A percentile compares a stretch with the other conserved stretches of the same genome.
Conservation (phyloP, 1,139 yeast genomes). For the Pichia sp. region DNA sequence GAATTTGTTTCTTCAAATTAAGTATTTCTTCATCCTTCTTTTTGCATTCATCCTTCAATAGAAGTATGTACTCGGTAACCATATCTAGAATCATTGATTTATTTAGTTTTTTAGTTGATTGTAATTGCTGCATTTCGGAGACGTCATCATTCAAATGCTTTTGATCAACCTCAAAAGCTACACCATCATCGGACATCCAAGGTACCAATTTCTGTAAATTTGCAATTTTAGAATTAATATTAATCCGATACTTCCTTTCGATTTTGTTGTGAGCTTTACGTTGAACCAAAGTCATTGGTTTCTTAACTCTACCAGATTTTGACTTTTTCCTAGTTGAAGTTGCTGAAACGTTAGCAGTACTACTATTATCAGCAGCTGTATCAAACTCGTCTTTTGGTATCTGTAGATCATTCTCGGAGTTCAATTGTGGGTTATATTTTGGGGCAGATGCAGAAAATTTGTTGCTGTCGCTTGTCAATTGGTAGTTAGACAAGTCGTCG, state of each 20-base stretch:
- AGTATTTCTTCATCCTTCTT: conserved; percentile 11
- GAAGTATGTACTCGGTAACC: conserved; percentile 53
- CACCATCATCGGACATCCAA: conserved; percentile 50
- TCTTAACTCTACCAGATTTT: conserved; percentile 15
- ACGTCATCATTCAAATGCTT: conserved; percentile 1
- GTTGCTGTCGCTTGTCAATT: background rate
- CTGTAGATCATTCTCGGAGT: too few relatives aligned
- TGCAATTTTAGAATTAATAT: conserved; percentile 65
- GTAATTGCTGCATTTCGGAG: conserved; percentile 4
- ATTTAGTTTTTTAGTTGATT: conserved; percentile 35
- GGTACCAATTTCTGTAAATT: conserved; percentile 59
- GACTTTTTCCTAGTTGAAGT: background rate
- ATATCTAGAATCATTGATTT: conserved; percentile 60
- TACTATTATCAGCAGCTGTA: too few relatives aligned
- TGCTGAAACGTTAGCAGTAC: background rate
- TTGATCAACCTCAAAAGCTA: conserved; percentile 47
- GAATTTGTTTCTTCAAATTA: background rate
- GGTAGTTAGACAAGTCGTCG: background rate
- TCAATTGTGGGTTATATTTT: too few relatives aligned
- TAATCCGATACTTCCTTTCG: conserved; percentile 64
- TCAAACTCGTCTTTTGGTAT: too few relatives aligned
- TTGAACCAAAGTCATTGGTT: conserved; percentile 34
- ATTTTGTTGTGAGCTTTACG: conserved; percentile 67
- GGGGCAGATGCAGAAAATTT: too few relatives aligned
- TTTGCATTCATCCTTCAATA: conserved; percentile 40